Base-by-base conservation (phyloP, 441 rosid genomes). In the Adansonia grandidieri region DNA sequence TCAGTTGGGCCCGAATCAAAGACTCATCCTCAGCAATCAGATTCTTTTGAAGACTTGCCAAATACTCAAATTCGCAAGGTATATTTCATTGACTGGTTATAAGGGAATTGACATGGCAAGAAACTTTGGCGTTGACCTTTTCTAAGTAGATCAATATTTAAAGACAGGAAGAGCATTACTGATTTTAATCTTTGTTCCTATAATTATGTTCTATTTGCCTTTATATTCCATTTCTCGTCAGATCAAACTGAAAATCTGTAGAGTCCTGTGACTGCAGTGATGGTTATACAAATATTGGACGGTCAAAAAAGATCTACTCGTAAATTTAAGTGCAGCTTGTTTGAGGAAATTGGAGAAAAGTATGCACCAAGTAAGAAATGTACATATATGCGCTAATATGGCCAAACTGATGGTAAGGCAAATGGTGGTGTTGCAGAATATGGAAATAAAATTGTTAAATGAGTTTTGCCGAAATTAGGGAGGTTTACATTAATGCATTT, bases 21-120 rank as follows among this genome's bases (percentile, higher is more conserved):
- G 82, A 73, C 93, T 83, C 76, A 73, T 24, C 74, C 77, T 75
- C 85, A 87, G 82, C 89, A 76, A 76, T 80, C 88, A 62, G 88
- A 87, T 82, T 86, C 90, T 78, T 94, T 88, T 78, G 93, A 91
- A 88, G 98, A 96, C 86, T 76, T 92, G 13, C 96, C 98, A 66
- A 94, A 96, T 81, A 87, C 92, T 91, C 99, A 96, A 90, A 96
- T 96, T 81, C 98, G 98, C 83, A 96, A 96, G 99, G 99, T 94
- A 85, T 57, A 58, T 81, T 67, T 76, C 51, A 32, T 73, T 24
- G 42, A 68, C 67, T 50, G 15, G 7, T 75, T 37, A 19, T 44
- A 22, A 56, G 54, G 66, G 37, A 73, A 44, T 24, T 73, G 45
- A 42, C 42, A 20, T 42, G 42, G 51, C 42, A 24, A 45, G 32